These are phyloP conservation scores for Colletotrichum theobromicola DNA, from an alignment of 2,329 filamentous ascomycete species.

Conservation along the genomic window DNA sequence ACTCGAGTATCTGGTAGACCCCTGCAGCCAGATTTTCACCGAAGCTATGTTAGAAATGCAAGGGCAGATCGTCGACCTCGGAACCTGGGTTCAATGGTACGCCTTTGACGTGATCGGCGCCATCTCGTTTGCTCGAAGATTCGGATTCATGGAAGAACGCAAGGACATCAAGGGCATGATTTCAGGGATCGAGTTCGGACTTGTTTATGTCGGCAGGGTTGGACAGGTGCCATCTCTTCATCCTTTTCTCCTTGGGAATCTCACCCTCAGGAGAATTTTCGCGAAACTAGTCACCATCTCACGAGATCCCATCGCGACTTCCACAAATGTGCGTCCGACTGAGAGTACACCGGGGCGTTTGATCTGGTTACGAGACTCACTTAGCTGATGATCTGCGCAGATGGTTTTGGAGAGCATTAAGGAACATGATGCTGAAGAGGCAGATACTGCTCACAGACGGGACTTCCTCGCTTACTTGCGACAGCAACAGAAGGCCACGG, in stretches of 20 bases:
- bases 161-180: background rate
- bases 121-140: background rate
- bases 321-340: background rate
- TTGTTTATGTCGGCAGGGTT: background rate
- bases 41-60: background rate
- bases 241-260: background rate
- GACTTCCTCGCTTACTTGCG: background rate
- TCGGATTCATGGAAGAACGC: background rate
- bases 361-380: accelerated
- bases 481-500: background rate
- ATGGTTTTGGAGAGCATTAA: background rate
- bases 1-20: background rate
- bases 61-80: background rate
- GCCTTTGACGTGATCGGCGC: background rate
- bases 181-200: background rate
- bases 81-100: background rate
- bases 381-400: accelerated
- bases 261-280: background rate
- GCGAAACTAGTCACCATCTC: background rate
- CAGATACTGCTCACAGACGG: background rate
- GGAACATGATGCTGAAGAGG: background rate
- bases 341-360: too few relatives aligned
- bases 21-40: background rate
- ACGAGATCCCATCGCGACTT: background rate
- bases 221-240: background rate